These are phyloP conservation scores for Colletotrichum magnum DNA, from an alignment of 2,329 filamentous ascomycete genomes.

Conservation along the genomic window DNA sequence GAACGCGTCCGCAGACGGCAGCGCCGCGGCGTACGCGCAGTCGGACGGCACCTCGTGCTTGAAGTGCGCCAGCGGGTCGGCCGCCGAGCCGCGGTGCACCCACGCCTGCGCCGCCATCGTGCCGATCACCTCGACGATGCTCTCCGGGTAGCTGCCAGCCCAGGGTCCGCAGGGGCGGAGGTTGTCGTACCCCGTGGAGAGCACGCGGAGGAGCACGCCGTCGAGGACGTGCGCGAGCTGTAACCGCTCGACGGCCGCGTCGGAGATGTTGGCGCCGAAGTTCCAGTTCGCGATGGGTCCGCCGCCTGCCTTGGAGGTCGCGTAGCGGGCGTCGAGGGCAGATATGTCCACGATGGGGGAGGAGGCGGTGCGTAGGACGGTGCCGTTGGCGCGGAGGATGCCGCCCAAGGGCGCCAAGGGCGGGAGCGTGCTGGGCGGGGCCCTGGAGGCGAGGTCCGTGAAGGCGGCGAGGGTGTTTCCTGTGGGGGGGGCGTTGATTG, in stretches of 20 bases:
- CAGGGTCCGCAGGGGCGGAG: conserved; percentile 49
- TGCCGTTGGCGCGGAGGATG: conserved; percentile 51
- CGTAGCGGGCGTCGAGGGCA: conserved; percentile 45
- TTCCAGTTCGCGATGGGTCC: conserved; percentile 50
- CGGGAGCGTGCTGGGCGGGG: conserved; percentile 51
- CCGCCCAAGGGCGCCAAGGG: conserved; percentile 51
- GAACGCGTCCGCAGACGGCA: conserved; percentile 46
- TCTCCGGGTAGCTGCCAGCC: conserved; percentile 49
- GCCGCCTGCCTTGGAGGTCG: conserved; percentile 52
- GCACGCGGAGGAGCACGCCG: conserved; percentile 50
- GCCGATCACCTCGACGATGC: conserved; percentile 51
- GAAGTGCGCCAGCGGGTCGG: conserved; percentile 53
- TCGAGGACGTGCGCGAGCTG: conserved; percentile 50
- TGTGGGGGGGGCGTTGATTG: conserved; percentile 57
- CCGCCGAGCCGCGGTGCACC: conserved; percentile 52
- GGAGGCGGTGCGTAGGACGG: conserved; percentile 46
- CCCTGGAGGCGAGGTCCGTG: conserved; percentile 49
- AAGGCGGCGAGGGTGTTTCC: conserved; percentile 58
- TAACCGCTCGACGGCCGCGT: conserved; percentile 50
- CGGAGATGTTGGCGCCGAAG: conserved; percentile 49
- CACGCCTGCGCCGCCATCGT: conserved; percentile 52
- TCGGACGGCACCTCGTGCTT: conserved; percentile 41
- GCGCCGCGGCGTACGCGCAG: conserved; percentile 48
- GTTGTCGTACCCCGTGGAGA: conserved; percentile 49
- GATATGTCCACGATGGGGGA: conserved; percentile 48